phyloP scores from a whole-genome alignment of 208 protist genomes.

The Wallacemonas sp. region DNA sequence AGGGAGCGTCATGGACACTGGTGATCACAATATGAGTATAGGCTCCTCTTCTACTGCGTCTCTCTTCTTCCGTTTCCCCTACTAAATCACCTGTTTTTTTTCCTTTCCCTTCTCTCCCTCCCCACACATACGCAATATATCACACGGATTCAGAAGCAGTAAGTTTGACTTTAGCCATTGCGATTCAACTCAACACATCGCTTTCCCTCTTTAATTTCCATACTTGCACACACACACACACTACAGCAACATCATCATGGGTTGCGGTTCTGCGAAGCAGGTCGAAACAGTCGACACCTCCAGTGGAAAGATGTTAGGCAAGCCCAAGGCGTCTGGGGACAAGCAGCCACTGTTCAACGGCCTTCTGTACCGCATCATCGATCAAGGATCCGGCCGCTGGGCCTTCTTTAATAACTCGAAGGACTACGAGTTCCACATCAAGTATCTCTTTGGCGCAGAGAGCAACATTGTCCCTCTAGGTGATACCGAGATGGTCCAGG shows the following conservation, averaged over 20 bases:
- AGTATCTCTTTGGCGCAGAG: conserved; percentile 69
- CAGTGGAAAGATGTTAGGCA: conserved; percentile 25
- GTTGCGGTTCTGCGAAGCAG: conserved; percentile 22
- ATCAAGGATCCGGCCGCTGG: conserved; percentile 36
- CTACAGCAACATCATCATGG: conserved; percentile 20
- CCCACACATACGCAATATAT: no score
- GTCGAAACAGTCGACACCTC: conserved; percentile 17
- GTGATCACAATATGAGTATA: no score
- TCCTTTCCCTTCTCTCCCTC: conserved; percentile 10
- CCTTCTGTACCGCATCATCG: conserved; percentile 67
- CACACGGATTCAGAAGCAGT: no score
- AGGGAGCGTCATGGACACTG: no score
- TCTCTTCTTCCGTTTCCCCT: conserved; percentile 18
- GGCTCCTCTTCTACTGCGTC: conserved; percentile 17
- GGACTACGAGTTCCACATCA: conserved; percentile 86
- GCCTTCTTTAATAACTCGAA: conserved; percentile 78
- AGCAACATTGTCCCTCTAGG: conserved; percentile 44
- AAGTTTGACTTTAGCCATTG: no score
- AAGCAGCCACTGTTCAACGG: conserved; percentile 66
- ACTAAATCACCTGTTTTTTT: conserved; percentile 17
- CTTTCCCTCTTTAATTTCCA: background rate
- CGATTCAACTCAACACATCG: background rate
- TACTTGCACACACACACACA: background rate
- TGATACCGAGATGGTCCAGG: conserved; percentile 38
- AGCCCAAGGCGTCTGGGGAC: conserved; percentile 18